Evolutionary conservation across 2,329 filamentous ascomycete species (phyloP).

Genomic region (Raffaelea ambrosiae): DNA sequence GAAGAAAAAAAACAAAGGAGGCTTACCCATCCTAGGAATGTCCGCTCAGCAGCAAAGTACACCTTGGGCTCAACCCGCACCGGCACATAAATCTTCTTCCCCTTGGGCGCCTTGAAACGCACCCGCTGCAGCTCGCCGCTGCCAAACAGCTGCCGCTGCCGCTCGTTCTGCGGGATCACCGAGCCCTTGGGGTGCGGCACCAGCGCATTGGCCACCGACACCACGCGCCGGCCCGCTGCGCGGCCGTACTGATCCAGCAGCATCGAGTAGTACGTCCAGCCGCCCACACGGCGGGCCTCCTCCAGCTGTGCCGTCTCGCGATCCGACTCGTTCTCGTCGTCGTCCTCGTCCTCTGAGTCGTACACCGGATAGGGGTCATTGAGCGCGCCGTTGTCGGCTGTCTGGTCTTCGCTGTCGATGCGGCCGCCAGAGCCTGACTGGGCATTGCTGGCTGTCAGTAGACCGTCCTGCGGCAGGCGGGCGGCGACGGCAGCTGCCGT

Average conservation of each 20-base stretch:
- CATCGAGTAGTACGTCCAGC: conserved; percentile 63
- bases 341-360: conserved; percentile 79
- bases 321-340: conserved; percentile 45
- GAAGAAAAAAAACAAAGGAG: not conserved
- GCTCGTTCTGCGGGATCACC: conserved; percentile 48
- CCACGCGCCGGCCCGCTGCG: conserved; percentile 29
- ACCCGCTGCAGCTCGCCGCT: conserved; percentile 45
- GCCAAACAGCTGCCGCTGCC: conserved; percentile 45
- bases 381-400: conserved; percentile 49
- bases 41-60: conserved; percentile 91
- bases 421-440: no score
- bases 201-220: conserved; percentile 38
- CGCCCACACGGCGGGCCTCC: conserved; percentile 67
- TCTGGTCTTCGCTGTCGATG: conserved; percentile 62
- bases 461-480: conserved; percentile 13
- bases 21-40: conserved; percentile 85
- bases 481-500: conserved; percentile 19
- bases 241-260: conserved; percentile 40
- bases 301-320: conserved; percentile 44
- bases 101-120: conserved; percentile 64
- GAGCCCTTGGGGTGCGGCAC: conserved; percentile 47
- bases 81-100: conserved; percentile 91
- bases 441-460: conserved; percentile 33
- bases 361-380: conserved; percentile 78
- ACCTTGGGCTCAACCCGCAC: conserved; percentile 96